A percentile compares a stretch with the other conserved stretches of the same genome.
phyloP scores from a whole-genome alignment of 192 early-diverging fungal species.

The Entomortierella chlamydospora region DNA sequence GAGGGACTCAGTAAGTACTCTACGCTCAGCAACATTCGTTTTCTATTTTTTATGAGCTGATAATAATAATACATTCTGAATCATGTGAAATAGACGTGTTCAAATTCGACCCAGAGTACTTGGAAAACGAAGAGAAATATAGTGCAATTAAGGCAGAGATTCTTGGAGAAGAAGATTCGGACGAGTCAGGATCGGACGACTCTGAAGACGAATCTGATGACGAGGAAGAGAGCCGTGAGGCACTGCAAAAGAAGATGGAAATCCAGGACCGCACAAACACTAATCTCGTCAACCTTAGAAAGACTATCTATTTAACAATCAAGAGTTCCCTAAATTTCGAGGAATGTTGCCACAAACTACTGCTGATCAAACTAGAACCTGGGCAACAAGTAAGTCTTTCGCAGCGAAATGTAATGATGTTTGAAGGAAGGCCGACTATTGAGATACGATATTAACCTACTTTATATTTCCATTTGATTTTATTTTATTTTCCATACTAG shows the following conservation, averaged over 20 bases:
- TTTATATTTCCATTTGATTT: conserved; percentile 7
- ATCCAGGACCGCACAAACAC: conserved; percentile 93
- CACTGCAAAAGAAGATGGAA: conserved; percentile 62
- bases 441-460: no score
- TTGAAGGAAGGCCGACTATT: background rate
- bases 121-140: conserved; percentile 89
- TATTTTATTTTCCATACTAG: conserved; percentile 37
- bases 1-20: conserved; percentile 76
- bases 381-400: conserved; percentile 75
- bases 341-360: conserved; percentile 94
- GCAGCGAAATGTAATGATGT: background rate
- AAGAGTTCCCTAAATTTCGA: conserved; percentile 97
- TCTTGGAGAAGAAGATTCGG: conserved; percentile 77
- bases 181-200: conserved; percentile 64
- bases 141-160: conserved; percentile 84
- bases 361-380: conserved; percentile 84
- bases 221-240: conserved; percentile 56
- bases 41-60: no score
- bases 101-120: conserved; percentile 81
- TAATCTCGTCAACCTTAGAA: conserved; percentile 87
- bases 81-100: conserved; percentile 86
- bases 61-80: no score
- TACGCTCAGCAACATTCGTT: no score
- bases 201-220: conserved; percentile 66
- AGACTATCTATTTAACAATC: conserved; percentile 95